Evolutionary conservation across 1,139 yeast genomes (phyloP).

Genomic region (Yarrowia galli): DNA sequence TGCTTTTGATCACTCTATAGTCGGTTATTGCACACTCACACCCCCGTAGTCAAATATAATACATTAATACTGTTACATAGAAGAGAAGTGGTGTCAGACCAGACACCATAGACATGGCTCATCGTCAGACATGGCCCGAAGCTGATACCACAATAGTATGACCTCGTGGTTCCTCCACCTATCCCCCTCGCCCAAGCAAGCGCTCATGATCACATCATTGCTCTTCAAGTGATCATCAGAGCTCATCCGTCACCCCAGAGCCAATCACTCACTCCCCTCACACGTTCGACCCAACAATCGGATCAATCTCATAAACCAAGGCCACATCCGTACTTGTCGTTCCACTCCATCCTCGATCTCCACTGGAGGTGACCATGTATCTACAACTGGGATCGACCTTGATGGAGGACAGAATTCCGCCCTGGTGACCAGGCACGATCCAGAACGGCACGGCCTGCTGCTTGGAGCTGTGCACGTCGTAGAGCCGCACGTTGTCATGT

Average conservation of each 20-base stretch:
- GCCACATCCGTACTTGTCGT: conserved; percentile 73
- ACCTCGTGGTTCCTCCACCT: too few species aligned
- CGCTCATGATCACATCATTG: too few species aligned
- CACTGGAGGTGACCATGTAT: conserved; percentile 89
- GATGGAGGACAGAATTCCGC: conserved; percentile 70
- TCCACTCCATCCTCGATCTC: conserved; percentile 96
- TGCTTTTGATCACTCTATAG: too few species aligned
- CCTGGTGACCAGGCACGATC: conserved; percentile 70
- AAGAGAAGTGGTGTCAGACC: too few species aligned
- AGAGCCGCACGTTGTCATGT: conserved; percentile 84
- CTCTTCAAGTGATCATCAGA: too few species aligned
- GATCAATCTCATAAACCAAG: conserved; percentile 74
- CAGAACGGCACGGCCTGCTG: conserved; percentile 57
- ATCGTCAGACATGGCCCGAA: too few species aligned
- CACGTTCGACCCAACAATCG: conserved; percentile 41
- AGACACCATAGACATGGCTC: background rate
- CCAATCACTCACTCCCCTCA: too few species aligned
- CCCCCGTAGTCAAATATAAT: background rate
- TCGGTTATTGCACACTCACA: too few species aligned
- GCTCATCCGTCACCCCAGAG: too few species aligned
- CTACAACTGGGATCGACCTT: conserved; percentile 85
- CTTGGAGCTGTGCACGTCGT: conserved; percentile 69
- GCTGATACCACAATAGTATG: too few species aligned
- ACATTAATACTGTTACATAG: conserved; percentile 28
- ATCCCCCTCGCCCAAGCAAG: too few species aligned